Base-by-base conservation (phyloP, 176 grass and related monocot species). In the Puya raimondii region DNA sequence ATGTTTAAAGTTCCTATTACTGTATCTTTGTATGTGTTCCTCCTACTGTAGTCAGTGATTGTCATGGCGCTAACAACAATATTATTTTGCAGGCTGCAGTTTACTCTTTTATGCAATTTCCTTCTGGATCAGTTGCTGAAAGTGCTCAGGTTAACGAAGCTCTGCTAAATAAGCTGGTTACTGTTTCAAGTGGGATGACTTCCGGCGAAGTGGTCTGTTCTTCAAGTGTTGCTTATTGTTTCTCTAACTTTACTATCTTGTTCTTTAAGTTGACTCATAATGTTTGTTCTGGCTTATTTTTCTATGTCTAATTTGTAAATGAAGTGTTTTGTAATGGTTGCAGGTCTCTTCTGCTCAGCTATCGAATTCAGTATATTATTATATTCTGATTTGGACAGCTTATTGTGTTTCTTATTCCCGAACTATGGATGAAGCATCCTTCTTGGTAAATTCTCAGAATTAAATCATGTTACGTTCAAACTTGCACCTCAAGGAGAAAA, bases 51-150 rank as follows among this genome's bases (percentile, higher is more conserved):
- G 54, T 59, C 54, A 15, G 20, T n/a, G 54, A 59, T 10, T 59
- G 54, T 59, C 16, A 20, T 21, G 20, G 20, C 6, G 20, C 4
- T 59, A 18, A 59, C 54, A 59, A 59, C 16, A 2, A 59, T 9
- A 59, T 59, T 74, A 21, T 86, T 22, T 11, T 91, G 84, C 85
- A 96, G 92, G 86, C 22, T 73, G 79, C 74, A 79, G 48, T 92
- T 82, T 87, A 75, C 80, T 74, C 81, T 81, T 81, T 92, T 70
- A 84, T 96, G 72, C 79, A 87, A 53, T 92, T 96, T 79, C 81
- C 88, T 10, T 70, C 73, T 77, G 67, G 49, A 82, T 78, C 53
- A 67, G 23, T 70, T 52, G 58, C 70, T 76, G 63, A 42, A 70
- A 72, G 64, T 54, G 72, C 14, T 53, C 69, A 74, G 49, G 54